Evolutionary conservation across 192 early-diverging fungal genomes (phyloP), one percentile per base, ranked within the genome.

Genomic region (Coemansia sp.): DNA sequence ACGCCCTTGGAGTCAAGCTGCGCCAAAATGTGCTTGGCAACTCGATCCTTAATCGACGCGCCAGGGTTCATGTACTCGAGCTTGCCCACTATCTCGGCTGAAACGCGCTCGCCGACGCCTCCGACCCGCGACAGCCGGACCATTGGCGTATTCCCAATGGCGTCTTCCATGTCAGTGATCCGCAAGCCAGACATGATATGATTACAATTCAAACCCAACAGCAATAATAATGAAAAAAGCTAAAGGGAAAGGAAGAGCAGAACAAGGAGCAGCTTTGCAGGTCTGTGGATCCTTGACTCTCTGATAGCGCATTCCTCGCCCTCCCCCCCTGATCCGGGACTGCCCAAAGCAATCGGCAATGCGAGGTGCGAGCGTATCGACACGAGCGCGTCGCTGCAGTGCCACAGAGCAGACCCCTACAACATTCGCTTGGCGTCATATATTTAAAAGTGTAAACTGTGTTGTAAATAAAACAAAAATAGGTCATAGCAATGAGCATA

Each of bases 31-130:
- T 67, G 40, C 36, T 86, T 86, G 35, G 92, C 92, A 4, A 91
- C 84, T 17, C 92, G 78, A 74, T 94, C 91, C 70, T 92, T 94
- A 45, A 89, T 85, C 24, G 89, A 90, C 11, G 86, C 88, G n/a
- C 76, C 68, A 2, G 89, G 87, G 62, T 92, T 92, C 46, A 82
- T 80, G 73, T 85, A 94, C 67, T 94, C 92, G 6, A 90, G 81
- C 70, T 94, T 94, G 45, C 87, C 92, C 6, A 89, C 56, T 1
- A 92, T 59, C 53, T 92, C 86, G 0, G 88, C 86, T 71, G 74
- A 37, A 25, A 49, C 36, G 1, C 54, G 51, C 9, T 20, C 49
- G 11, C 45, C 53, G 17, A 66, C 40, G 14, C 62, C 68, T 15
- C 60, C 84, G 58, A 65, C 54, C 10, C 37, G 51, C 12, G 17